These are phyloP conservation scores for Rhizopogon sp. DNA, from an alignment of 768 basidiomycete species.

Conservation along the genomic window DNA sequence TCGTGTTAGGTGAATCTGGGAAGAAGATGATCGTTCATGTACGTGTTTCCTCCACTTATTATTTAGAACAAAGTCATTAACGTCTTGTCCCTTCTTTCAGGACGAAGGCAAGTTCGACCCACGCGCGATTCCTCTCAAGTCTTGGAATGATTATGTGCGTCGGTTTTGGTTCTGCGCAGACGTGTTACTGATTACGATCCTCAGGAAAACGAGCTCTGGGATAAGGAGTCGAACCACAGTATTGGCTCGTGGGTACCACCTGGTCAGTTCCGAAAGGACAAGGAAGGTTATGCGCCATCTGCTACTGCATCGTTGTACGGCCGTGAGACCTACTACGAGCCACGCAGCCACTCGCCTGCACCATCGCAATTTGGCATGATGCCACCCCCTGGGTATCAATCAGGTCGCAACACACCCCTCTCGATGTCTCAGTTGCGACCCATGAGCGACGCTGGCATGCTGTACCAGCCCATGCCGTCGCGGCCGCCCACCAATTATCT, in stretches of 20 bases:
- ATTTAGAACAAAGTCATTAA: constrained; percentile 6
- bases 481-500: constrained; percentile 75
- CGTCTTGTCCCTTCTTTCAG: constrained; percentile 31
- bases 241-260: constrained; percentile 92
- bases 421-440: constrained; percentile 34
- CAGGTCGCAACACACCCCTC: constrained; percentile 69
- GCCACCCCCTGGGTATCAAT: constrained; percentile 68
- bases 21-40: constrained; percentile 96
- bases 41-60: constrained; percentile 25
- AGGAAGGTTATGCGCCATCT: constrained; percentile 74
- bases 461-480: constrained; percentile 63
- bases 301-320: constrained; percentile 80
- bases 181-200: not conserved
- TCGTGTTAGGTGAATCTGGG: constrained; percentile 90
- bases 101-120: constrained; percentile 99
- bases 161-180: not conserved
- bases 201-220: constrained; percentile 95
- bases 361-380: constrained; percentile 57
- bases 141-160: constrained; percentile 92
- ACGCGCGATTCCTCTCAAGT: constrained; percentile 87
- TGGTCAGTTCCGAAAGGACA: constrained; percentile 61
- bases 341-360: constrained; percentile 65
- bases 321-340: constrained; percentile 84
- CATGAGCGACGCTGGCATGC: constrained; percentile 26
- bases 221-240: constrained; percentile 94